A percentile compares a stretch with the other conserved stretches of the same genome.
These are phyloP conservation scores for Pulveroboletus sp. DNA, from an alignment of 768 basidiomycete species.

Conservation along the genomic window DNA sequence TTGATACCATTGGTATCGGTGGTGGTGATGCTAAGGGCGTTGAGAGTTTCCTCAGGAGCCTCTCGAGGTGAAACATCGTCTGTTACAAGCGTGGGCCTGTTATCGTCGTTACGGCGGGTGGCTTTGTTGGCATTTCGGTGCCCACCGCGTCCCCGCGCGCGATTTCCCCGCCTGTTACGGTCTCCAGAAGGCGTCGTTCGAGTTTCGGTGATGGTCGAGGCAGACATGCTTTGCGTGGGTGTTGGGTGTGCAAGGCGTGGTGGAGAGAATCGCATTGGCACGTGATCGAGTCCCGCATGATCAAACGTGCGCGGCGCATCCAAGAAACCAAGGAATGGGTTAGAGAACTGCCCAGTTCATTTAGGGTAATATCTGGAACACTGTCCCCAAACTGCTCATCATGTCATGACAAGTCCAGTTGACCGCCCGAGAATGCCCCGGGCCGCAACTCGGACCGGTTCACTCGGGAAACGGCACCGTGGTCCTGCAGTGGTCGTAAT, in stretches of 20 bases:
- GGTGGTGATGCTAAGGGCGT: background rate
- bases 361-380: no score
- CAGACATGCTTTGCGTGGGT: constrained; percentile 11
- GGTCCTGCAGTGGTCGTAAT: no score
- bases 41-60: background rate
- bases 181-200: background rate
- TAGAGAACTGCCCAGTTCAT: no score
- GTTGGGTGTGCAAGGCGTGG: no score
- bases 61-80: background rate
- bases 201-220: constrained; percentile 16
- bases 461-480: no score
- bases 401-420: no score
- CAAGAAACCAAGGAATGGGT: no score
- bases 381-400: no score
- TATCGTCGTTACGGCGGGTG: constrained; percentile 2
- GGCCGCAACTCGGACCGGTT: no score
- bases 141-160: constrained; percentile 20
- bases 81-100: background rate
- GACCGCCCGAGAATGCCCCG: no score
- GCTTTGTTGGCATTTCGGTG: constrained; percentile 7
- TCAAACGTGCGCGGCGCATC: no score
- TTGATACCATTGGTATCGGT: constrained; percentile 10
- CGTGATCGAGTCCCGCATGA: no score
- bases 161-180: constrained; percentile 15
- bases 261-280: background rate